phyloP scores from a whole-genome alignment of 352 stramenopile genomes.

The Phytopythium aichiense region DNA sequence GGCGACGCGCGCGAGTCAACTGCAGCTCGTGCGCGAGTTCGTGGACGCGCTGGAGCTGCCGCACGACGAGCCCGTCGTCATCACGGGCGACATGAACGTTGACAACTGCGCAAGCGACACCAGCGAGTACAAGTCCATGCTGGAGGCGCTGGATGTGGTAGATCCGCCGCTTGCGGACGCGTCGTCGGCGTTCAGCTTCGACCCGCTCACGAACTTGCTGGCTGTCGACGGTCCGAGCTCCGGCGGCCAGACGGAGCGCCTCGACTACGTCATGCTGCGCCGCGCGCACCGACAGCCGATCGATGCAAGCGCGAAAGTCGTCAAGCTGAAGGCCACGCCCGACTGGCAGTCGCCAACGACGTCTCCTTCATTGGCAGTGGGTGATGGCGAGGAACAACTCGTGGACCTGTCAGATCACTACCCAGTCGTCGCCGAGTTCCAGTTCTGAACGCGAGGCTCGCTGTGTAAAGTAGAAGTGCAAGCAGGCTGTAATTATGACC shows the following conservation, averaged over 20 bases:
- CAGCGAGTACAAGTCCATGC: constrained; percentile 48
- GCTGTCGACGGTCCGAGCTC: constrained; percentile 58
- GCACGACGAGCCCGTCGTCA: constrained; percentile 41
- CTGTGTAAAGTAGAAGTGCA: neutral
- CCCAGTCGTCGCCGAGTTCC: constrained; percentile 50
- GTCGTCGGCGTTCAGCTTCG: constrained; percentile 54
- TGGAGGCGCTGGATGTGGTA: constrained; percentile 27
- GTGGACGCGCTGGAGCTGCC: constrained; percentile 44
- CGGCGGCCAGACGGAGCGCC: constrained; percentile 42
- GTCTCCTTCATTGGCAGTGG: neutral
- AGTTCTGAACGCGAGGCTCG: constrained; percentile 27
- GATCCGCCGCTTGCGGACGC: constrained; percentile 27
- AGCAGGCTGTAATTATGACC: neutral
- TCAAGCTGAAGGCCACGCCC: constrained; percentile 52
- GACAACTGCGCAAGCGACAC: constrained; percentile 20
- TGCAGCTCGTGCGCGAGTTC: constrained; percentile 41
- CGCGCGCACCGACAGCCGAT: constrained; percentile 29
- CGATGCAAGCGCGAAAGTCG: constrained; percentile 24
- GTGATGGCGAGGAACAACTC: constrained; percentile 23
- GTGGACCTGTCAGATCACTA: constrained; percentile 71
- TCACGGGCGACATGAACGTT: constrained; percentile 63
- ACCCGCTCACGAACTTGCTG: constrained; percentile 52
- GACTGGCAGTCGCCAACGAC: constrained; percentile 25
- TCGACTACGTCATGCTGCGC: constrained; percentile 60
- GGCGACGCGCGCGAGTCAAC: constrained; percentile 33